Percentiles rank a stretch among this genome's conserved stretches.
These are phyloP conservation scores for Rutstroemia sp. DNA, from an alignment of 2,329 filamentous ascomycete genomes.

Conservation along the genomic window DNA sequence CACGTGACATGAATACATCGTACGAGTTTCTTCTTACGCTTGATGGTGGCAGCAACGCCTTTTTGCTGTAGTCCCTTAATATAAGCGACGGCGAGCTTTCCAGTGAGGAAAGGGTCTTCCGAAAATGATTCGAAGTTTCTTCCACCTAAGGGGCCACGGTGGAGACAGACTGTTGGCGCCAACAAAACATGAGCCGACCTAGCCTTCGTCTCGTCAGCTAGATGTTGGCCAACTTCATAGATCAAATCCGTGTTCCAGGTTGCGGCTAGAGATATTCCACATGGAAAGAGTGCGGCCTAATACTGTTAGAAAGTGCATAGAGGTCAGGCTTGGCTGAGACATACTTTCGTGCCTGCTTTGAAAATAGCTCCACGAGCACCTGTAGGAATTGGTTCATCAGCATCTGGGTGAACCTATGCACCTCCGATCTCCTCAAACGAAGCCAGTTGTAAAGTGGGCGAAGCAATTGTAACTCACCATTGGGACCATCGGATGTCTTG, in stretches of 20 bases:
- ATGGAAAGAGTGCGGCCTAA: conserved; percentile 70
- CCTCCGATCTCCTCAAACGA: neutral
- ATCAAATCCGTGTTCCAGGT: conserved; percentile 71
- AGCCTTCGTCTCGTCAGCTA: conserved; percentile 65
- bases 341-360: conserved; percentile 56
- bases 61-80: conserved; percentile 67
- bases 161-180: conserved; percentile 74
- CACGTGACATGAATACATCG: neutral
- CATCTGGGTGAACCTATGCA: neutral
- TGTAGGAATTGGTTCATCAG: neutral
- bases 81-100: conserved; percentile 64
- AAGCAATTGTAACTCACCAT: conserved; percentile 35
- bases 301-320: conserved; percentile 5
- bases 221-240: conserved; percentile 59
- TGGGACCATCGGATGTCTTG: conserved; percentile 63
- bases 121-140: conserved; percentile 84
- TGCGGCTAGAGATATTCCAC: conserved; percentile 69
- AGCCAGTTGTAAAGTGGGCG: neutral
- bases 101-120: conserved; percentile 72
- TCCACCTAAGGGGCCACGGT: conserved; percentile 75
- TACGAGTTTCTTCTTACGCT: conserved; percentile 44
- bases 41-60: conserved; percentile 69
- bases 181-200: conserved; percentile 68
- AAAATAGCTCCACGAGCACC: conserved; percentile 57
- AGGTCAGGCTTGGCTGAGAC: conserved; percentile 12